Percentiles rank a stretch among this genome's conserved stretches.
These are phyloP conservation scores for Epichloe brachyelytri DNA, from an alignment of 2,329 filamentous ascomycete species.

Conservation along the genomic window DNA sequence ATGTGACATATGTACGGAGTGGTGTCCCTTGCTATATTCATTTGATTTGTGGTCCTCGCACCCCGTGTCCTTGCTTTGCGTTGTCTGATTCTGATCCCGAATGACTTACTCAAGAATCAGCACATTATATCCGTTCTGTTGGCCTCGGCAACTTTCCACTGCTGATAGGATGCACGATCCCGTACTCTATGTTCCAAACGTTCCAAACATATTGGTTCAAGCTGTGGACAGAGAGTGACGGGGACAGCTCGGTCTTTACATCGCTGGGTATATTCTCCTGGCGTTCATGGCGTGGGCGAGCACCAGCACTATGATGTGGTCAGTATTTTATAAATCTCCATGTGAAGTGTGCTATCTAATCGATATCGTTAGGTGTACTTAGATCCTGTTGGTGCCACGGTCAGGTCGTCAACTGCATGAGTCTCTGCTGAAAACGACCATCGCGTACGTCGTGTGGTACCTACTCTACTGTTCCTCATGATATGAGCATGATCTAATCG, in stretches of 20 bases:
- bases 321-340: background rate
- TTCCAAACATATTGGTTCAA: slow-evolving; percentile 26
- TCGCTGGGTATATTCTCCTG: background rate
- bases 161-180: too few species aligned
- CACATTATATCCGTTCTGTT: too few species aligned
- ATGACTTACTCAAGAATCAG: too few species aligned
- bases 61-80: too few species aligned
- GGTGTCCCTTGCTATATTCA: background rate
- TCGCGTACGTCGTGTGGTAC: background rate
- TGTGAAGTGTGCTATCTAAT: background rate
- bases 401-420: background rate
- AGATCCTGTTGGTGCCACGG: background rate
- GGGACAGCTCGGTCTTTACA: background rate
- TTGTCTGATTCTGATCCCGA: too few species aligned
- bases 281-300: background rate
- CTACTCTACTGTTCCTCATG: too few species aligned
- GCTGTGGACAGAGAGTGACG: slow-evolving; percentile 21
- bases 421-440: background rate
- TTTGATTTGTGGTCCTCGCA: background rate
- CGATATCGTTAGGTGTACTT: background rate
- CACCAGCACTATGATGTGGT: background rate
- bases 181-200: slow-evolving; percentile 15
- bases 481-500: background rate
- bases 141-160: too few species aligned
- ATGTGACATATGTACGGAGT: background rate